Conservation (phyloP, 179 eudicot species). For the Camellia oleifera region DNA sequence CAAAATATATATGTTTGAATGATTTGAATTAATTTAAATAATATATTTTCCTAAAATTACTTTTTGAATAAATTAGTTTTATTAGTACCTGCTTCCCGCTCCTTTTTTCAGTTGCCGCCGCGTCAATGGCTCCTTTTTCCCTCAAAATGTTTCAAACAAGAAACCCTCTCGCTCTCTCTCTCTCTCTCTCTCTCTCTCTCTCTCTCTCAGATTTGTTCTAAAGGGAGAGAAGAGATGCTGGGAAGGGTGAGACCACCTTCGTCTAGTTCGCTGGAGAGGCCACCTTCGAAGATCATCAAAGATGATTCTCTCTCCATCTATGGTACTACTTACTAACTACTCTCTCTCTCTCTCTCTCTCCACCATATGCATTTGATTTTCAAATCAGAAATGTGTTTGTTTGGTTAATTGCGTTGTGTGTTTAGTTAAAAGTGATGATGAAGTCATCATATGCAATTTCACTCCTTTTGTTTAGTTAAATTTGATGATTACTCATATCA, state of each 20-base stretch:
- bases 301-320: conserved; percentile 72
- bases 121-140: background rate
- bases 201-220: background rate
- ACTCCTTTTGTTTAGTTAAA: no score
- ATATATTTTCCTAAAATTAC: no score
- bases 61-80: no score
- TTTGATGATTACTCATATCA: no score
- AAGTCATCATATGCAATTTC: background rate
- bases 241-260: conserved; percentile 55
- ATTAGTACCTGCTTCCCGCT: background rate
- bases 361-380: background rate
- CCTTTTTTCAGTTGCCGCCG: background rate
- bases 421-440: background rate
- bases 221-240: conserved; percentile 34
- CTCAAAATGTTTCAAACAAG: background rate
- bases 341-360: background rate
- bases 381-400: background rate
- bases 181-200: no score
- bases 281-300: conserved; percentile 52
- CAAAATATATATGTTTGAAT: no score
- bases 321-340: conserved; percentile 38
- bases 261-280: conserved; percentile 44
- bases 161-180: background rate
- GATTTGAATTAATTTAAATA: no score
- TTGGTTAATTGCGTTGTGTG: background rate